Evolutionary conservation across 1,284 basidiomycete species (phyloP), one percentile per base, ranked within the genome.

Genomic region (Abortiporus biennis): DNA sequence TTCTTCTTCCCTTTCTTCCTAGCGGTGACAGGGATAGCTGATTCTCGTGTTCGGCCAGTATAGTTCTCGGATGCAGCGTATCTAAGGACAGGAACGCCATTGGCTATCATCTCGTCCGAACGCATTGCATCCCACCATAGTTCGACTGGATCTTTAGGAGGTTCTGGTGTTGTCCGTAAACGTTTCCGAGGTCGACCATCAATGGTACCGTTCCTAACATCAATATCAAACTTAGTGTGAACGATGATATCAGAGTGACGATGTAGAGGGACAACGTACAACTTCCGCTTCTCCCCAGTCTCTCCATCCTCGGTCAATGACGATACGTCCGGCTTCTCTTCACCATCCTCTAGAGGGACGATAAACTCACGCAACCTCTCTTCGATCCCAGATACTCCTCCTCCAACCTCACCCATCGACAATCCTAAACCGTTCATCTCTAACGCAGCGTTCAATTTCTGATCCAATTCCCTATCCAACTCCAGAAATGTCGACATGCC

Each of bases 111-210:
- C 3, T 64, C 54, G 47, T 83, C 76, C 1, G 74, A 77, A 50
- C 78, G 76, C 41, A 78, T 69, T 4, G 77, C 82, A 25, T 73
- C 67, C 85, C 85, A 89, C 86, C 86, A 89, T 4, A 85, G 61
- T 23, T 81, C 75, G 8, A 72, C 63, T 3, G 71, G 55, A 16
- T 76, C 70, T 21, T 56, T 19, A 4, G 3, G 6, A 11, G 16
- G 52, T 16, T 38, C 46, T 1, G 54, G 48, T n/a, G 49, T 44
- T 12, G 46, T 51, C 12, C 72, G 65, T 9, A 55, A 51, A 17
- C 71, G 70, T 52, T 77, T 74, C 35, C 68, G 63, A n/a, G 68
- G 68, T 29, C 67, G 64, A 32, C 55, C 46, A 37, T 61, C 64
- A 15, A 48, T 38, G 27, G 51, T 47, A 22, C 69, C 66, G 43